Conservation (phyloP, 306 rosid species). For the Lotus japonicus region DNA sequence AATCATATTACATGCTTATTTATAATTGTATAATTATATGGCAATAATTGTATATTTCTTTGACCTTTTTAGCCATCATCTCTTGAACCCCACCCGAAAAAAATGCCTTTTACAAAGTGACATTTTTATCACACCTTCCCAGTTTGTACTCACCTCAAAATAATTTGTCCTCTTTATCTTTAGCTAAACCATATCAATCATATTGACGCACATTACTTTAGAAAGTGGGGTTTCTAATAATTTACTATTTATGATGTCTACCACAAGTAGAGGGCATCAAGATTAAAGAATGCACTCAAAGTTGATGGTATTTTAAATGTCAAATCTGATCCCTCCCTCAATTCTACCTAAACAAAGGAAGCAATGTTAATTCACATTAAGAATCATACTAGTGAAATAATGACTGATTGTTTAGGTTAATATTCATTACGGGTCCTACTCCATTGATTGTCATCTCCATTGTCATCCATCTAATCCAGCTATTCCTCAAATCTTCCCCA, state of each 20-base stretch:
- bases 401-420: constrained; percentile 7
- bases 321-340: not conserved
- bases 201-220: not conserved
- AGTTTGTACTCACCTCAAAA: not conserved
- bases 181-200: constrained; percentile 3
- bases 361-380: not conserved
- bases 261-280: not conserved
- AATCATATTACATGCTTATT: too few relatives aligned
- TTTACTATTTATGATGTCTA: not conserved
- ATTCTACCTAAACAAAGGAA: not conserved
- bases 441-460: constrained; percentile 35
- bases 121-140: not conserved
- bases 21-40: too few relatives aligned
- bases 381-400: not conserved
- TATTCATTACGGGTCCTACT: constrained; percentile 16
- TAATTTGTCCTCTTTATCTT: not conserved
- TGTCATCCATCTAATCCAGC: constrained; percentile 6
- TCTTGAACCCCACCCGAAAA: constrained; percentile 7
- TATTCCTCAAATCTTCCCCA: not conserved
- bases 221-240: constrained; percentile 1
- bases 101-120: not conserved
- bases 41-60: too few relatives aligned
- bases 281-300: not conserved
- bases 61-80: not conserved
- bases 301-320: not conserved